Base-by-base conservation (phyloP, 306 rosid genomes). In the Malus sylvestris region DNA sequence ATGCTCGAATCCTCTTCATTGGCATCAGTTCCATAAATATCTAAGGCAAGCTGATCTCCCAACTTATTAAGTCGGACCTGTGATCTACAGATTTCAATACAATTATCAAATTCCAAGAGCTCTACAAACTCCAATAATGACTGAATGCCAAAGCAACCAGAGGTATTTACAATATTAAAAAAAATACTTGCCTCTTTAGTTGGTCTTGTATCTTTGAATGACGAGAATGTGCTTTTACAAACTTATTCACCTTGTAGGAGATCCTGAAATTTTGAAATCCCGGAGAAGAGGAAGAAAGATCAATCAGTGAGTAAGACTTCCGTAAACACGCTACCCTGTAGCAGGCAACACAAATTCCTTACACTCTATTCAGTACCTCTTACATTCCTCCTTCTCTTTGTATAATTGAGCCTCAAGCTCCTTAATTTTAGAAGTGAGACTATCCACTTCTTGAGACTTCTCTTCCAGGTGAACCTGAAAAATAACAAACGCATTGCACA, bases 1-100 rank as follows among this genome's bases (percentile, higher is more conserved):
- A 92, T 86, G 78, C 90, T 87, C 23, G 85, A 85, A 79, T 92
- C 98, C 86, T 96, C 98, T 84, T 88, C 99, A 69, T 83, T 87
- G 72, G 78, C 88, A 82, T 83, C 86, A 81, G 66, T 78, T 83
- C 81, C 86, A 84, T 86, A 57, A 69, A 88, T 79, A 82, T 92
- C 96, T 4, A 87, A 83, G 73, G 81, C 89, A 85, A 92, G 96
- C 78, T 92, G 92, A 76, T 89, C 92, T 27, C 97, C 97, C 68
- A 95, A 80, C 80, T 88, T 90, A 70, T 89, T 86, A 71, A 95
- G 89, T 74, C 89, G 91, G 75, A 58, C 88, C 76, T 95, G 91
- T 60, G 99, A 95, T 71, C 99, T 95, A 83, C 53, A 78, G 40
- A 71, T 63, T 71, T 20, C 49, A 74, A 72, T 45, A 32, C 81